These are phyloP conservation scores for Cladosporium sp. DNA, from an alignment of 2,329 filamentous ascomycete species.

Conservation along the genomic window DNA sequence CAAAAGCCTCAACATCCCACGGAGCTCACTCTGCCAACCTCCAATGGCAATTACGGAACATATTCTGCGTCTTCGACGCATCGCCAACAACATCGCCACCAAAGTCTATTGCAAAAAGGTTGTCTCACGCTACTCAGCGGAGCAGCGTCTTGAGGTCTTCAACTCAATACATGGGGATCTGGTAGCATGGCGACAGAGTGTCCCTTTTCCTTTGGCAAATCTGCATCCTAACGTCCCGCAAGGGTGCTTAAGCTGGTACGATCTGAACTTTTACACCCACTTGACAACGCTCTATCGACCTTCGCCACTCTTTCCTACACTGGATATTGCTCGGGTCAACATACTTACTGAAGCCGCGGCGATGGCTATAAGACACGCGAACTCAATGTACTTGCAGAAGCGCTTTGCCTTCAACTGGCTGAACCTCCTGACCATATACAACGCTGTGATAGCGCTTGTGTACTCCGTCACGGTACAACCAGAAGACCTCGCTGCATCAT, in stretches of 20 bases:
- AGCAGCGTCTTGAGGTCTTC: slow-evolving; percentile 23
- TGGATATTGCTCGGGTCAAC: slow-evolving; percentile 35
- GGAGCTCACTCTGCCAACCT: background rate
- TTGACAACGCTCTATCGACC: slow-evolving; percentile 44
- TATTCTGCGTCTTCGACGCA: slow-evolving; percentile 38
- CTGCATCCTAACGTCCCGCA: slow-evolving; percentile 36
- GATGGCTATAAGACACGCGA: background rate
- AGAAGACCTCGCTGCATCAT: slow-evolving; percentile 20
- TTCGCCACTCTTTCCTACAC: slow-evolving; percentile 39
- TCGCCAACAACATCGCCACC: slow-evolving; percentile 39
- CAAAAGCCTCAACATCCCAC: background rate
- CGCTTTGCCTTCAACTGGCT: slow-evolving; percentile 43
- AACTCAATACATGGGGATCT: slow-evolving; percentile 38
- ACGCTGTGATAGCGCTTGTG: slow-evolving; percentile 40
- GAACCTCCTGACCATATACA: slow-evolving; percentile 41
- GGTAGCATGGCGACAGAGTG: slow-evolving; percentile 37
- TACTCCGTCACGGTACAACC: slow-evolving; percentile 42
- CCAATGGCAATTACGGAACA: slow-evolving; percentile 35
- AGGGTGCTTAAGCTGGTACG: slow-evolving; percentile 43
- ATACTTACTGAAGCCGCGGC: slow-evolving; percentile 36
- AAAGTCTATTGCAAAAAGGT: slow-evolving; percentile 32
- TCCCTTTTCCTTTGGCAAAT: slow-evolving; percentile 28
- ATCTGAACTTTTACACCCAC: slow-evolving; percentile 48
- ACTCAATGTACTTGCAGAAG: slow-evolving; percentile 38
- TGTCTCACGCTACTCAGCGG: slow-evolving; percentile 16